Evolutionary conservation across 495 filamentous ascomycete genomes (phyloP).

Genomic region (Aspergillus sclerotioniger): DNA sequence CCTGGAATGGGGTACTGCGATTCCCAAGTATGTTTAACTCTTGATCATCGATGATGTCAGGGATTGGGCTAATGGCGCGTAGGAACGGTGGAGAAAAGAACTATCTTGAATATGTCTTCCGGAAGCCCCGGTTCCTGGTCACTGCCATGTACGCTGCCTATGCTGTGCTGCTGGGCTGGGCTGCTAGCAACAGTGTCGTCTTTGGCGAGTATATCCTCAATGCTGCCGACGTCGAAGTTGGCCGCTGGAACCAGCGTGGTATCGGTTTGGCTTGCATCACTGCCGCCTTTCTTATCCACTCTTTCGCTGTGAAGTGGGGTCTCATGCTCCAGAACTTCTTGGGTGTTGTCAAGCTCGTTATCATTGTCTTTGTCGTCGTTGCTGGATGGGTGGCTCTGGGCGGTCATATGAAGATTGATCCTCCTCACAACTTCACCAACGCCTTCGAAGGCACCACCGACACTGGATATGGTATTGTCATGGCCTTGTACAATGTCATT

Average conservation of each 20-base stretch:
- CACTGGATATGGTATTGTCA: constrained; percentile 59
- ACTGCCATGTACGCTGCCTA: constrained; percentile 62
- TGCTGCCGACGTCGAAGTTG: constrained; percentile 56
- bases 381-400: constrained; percentile 63
- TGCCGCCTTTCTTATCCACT: constrained; percentile 59
- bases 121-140: constrained; percentile 62
- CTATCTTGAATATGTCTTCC: constrained; percentile 66
- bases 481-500: constrained; percentile 63
- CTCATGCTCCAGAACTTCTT: constrained; percentile 64
- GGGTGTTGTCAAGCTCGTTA: constrained; percentile 64
- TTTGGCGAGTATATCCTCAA: constrained; percentile 70
- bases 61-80: constrained; percentile 2
- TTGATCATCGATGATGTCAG: background rate
- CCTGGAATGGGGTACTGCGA: constrained; percentile 55
- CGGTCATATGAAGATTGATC: constrained; percentile 39
- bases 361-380: constrained; percentile 65
- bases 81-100: constrained; percentile 69
- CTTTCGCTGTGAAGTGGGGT: constrained; percentile 63
- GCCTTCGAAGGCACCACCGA: constrained; percentile 60
- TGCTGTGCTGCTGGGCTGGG: constrained; percentile 53
- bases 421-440: constrained; percentile 63
- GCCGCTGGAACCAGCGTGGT: constrained; percentile 66
- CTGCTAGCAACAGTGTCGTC: constrained; percentile 63
- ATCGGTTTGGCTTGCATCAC: constrained; percentile 66
- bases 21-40: constrained; percentile 34